Conservation (phyloP, 2,329 filamentous ascomycete species). For the Penicillium brasilianum region DNA sequence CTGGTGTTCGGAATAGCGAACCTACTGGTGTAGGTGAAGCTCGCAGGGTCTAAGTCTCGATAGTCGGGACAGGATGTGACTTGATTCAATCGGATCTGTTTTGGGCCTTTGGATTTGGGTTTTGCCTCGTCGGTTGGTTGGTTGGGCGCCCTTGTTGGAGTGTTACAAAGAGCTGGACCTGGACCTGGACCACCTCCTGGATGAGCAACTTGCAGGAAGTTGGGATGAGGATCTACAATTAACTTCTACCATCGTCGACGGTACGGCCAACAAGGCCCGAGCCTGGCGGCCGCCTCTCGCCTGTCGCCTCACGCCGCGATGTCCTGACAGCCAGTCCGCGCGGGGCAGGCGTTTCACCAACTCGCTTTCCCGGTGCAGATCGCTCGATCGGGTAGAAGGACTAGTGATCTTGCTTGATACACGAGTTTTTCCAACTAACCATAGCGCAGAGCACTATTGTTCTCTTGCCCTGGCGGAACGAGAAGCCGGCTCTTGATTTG, state of each 20-base stretch:
- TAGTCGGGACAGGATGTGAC: too few relatives aligned
- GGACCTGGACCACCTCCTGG: background rate
- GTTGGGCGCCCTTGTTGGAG: too few relatives aligned
- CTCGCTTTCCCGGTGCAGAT: constrained; percentile 25
- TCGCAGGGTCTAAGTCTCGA: background rate
- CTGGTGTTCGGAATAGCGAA: constrained; percentile 2
- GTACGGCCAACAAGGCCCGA: constrained; percentile 1
- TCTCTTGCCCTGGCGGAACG: background rate
- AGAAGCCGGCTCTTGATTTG: background rate
- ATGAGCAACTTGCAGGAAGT: background rate
- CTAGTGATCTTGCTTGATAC: background rate
- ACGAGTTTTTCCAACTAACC: background rate
- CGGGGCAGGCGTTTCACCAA: constrained; percentile 25
- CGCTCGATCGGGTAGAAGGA: constrained; percentile 22
- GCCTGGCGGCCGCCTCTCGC: constrained; percentile 6
- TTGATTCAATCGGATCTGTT: background rate
- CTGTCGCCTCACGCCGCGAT: constrained; percentile 5
- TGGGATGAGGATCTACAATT: background rate
- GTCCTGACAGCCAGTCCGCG: constrained; percentile 6
- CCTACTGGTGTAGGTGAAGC: background rate
- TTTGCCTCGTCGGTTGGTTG: background rate
- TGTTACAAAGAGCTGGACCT: too few relatives aligned
- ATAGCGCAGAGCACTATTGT: background rate
- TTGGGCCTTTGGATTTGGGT: background rate
- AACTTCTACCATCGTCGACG: background rate